These are phyloP conservation scores for Ascosphaera apis DNA, from an alignment of 2,329 filamentous ascomycete species.

Conservation along the genomic window DNA sequence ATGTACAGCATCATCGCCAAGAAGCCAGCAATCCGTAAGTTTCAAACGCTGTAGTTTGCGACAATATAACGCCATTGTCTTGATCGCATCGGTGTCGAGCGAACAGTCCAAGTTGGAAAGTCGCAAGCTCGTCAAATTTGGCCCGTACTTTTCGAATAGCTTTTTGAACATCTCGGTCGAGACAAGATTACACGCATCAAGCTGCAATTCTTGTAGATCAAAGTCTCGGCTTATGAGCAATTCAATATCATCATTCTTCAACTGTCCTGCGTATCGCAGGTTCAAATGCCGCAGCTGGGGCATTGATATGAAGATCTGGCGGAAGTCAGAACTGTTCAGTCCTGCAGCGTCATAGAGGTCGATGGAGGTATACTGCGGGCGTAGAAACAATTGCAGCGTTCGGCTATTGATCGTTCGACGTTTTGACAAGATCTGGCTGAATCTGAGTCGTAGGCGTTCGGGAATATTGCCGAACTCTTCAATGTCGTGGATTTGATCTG, in stretches of 20 bases:
- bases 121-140: slow-evolving; percentile 42
- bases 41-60: slow-evolving; percentile 53
- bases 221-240: slow-evolving; percentile 55
- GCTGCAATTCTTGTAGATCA: slow-evolving; percentile 46
- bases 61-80: slow-evolving; percentile 38
- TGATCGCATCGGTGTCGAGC: slow-evolving; percentile 48
- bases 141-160: slow-evolving; percentile 43
- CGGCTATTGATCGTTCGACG: slow-evolving; percentile 31
- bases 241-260: slow-evolving; percentile 65
- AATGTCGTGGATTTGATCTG: slow-evolving; percentile 37
- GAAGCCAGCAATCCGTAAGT: slow-evolving; percentile 53
- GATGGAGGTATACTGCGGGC: slow-evolving; percentile 31
- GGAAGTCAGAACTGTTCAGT: slow-evolving; percentile 52
- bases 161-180: slow-evolving; percentile 52
- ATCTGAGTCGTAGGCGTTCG: slow-evolving; percentile 29
- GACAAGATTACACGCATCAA: slow-evolving; percentile 69
- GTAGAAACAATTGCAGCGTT: slow-evolving; percentile 23
- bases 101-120: slow-evolving; percentile 68
- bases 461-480: slow-evolving; percentile 43
- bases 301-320: slow-evolving; percentile 55
- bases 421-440: slow-evolving; percentile 42
- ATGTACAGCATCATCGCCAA: slow-evolving; percentile 42
- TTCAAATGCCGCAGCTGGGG: slow-evolving; percentile 47
- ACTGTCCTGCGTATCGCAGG: slow-evolving; percentile 66
- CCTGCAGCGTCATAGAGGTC: slow-evolving; percentile 40